Evolutionary conservation across 495 filamentous ascomycete species (phyloP).

Genomic region (Penicillium longicatenatum): DNA sequence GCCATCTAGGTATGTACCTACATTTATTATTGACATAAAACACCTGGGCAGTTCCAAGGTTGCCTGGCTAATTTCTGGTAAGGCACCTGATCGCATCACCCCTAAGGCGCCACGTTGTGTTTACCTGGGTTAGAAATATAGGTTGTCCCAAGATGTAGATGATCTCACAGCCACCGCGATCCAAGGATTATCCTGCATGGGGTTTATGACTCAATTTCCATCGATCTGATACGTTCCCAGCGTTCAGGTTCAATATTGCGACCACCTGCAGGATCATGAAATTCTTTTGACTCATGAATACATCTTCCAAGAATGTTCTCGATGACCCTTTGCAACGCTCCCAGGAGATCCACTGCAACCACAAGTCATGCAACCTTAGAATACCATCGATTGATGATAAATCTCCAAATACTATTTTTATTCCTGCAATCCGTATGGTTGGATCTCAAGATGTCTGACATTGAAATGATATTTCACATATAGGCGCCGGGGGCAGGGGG

Average conservation of each 20-base stretch:
- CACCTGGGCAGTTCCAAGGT: too few species aligned
- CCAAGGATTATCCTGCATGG: background rate
- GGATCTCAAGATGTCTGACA: too few species aligned
- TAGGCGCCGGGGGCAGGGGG: background rate
- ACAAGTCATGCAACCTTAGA: background rate
- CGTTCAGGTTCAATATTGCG: background rate
- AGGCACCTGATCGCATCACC: background rate
- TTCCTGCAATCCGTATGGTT: background rate
- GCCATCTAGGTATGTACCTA: too few species aligned
- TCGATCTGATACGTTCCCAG: background rate
- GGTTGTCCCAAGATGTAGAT: background rate
- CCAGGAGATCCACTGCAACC: background rate
- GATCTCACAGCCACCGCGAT: background rate
- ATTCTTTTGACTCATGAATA: background rate
- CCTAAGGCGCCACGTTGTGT: background rate
- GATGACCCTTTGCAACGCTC: background rate
- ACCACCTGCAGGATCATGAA: background rate
- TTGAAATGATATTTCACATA: background rate
- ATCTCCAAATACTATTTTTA: background rate
- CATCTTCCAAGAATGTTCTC: background rate
- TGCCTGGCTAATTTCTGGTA: too few species aligned
- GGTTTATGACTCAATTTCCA: background rate
- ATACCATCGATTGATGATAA: too few species aligned
- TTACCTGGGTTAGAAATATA: background rate
- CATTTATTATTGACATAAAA: too few species aligned